Evolutionary conservation across 1,139 yeast genomes (phyloP).

Genomic region (Geotrichum aggregatum): DNA sequence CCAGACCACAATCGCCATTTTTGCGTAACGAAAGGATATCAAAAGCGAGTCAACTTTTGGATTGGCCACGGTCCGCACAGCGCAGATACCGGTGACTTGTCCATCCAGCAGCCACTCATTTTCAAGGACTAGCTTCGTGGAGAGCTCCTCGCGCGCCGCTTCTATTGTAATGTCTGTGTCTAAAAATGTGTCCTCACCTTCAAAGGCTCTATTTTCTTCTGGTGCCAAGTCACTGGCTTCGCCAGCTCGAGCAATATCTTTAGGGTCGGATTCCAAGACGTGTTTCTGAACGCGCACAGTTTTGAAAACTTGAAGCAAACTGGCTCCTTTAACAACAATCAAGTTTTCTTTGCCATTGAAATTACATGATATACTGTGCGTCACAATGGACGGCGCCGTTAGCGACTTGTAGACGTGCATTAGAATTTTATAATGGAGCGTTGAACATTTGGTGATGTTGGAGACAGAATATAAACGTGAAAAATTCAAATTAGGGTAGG

Average conservation of each 20-base stretch:
- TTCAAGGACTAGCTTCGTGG: conserved; percentile 49
- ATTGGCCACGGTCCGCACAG: conserved; percentile 46
- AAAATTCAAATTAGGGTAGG: conserved; percentile 11
- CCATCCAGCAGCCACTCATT: conserved; percentile 74
- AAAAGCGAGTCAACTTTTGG: conserved; percentile 56
- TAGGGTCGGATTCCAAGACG: conserved; percentile 25
- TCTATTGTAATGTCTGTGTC: conserved; percentile 25
- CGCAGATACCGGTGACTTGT: conserved; percentile 51
- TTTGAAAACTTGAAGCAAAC: conserved; percentile 62
- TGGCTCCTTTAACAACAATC: conserved; percentile 65
- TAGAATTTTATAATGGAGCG: neutral
- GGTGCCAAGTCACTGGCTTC: conserved; percentile 23
- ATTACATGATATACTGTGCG: conserved; percentile 58
- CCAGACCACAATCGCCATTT: conserved; percentile 73
- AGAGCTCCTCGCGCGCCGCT: conserved; percentile 29
- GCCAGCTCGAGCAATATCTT: conserved; percentile 21
- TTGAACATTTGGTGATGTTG: neutral
- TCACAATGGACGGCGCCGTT: conserved; percentile 71
- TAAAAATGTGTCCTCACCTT: conserved; percentile 32
- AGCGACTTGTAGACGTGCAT: conserved; percentile 86
- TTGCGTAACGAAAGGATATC: conserved; percentile 70
- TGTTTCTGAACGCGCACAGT: conserved; percentile 34
- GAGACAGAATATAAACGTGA: neutral
- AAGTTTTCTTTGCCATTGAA: conserved; percentile 58
- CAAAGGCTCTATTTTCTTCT: conserved; percentile 19